These are phyloP conservation scores for Gelatoporia subvermispora DNA, from an alignment of 768 basidiomycete species.

Conservation along the genomic window DNA sequence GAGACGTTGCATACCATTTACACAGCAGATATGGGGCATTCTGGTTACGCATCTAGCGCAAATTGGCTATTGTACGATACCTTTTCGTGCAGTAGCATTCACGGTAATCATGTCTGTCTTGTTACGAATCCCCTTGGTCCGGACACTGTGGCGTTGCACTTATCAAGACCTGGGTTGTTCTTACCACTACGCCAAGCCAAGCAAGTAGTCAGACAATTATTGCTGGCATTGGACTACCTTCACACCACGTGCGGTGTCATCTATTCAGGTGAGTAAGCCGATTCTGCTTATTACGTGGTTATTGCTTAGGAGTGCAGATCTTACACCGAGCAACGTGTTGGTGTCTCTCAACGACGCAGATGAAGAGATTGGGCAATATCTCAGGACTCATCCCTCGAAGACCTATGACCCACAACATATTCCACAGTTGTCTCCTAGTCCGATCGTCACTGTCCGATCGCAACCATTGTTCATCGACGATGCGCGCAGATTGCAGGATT, in stretches of 20 bases:
- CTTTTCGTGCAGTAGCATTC: neutral
- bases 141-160: neutral
- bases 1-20: neutral
- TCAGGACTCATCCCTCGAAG: neutral
- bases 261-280: constrained; percentile 15
- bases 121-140: neutral
- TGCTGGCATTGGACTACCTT: constrained; percentile 26
- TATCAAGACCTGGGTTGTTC: neutral
- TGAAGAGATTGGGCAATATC: neutral
- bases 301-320: neutral
- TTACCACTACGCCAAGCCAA: constrained; percentile 10
- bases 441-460: neutral
- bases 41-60: neutral
- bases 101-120: neutral
- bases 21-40: neutral
- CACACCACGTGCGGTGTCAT: constrained; percentile 19
- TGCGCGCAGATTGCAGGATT: neutral
- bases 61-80: neutral
- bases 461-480: neutral
- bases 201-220: constrained; percentile 21
- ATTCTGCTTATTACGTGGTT: neutral
- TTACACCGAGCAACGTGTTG: neutral
- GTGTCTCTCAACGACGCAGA: neutral
- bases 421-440: neutral
- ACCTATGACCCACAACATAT: neutral